Base-by-base conservation (phyloP, 1,284 basidiomycete genomes). In the Ceratobasidium sp. region DNA sequence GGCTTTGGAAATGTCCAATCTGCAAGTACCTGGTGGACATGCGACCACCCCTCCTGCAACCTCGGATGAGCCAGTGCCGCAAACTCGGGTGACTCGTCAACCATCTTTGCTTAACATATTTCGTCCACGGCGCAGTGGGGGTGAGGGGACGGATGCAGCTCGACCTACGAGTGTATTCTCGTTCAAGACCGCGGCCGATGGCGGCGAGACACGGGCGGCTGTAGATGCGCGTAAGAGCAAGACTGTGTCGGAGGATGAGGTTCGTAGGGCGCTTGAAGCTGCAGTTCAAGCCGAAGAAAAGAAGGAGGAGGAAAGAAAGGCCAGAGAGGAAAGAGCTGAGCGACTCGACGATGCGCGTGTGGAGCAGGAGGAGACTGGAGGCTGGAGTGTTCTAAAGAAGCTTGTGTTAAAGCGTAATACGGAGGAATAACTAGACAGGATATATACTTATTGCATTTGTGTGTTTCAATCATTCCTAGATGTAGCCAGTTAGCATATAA, bases 331-430 rank as follows among this genome's bases (percentile, higher is more conserved):
- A 16, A 23, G 46, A 8, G 64, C 50, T 0, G 64, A 69, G 28
- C n/a, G 57, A 8, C 41, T 38, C 11, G 64, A 69, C 3, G 64
- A 69, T 28, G 35, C n/a, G 9, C 50, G 64, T 32, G 64, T 69
- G 13, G 64, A 69, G 26, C 50, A 69, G 14, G 64, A 69, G 26
- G 64, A 69, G 43, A 57, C 32, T 52, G 50, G 50, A 1, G 64
- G 64, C 11, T 69, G 64, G 64, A 57, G 49, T 55, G 8, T 57
- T 9, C 50, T 69, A 13, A 69, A 69, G 38, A 55, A 44, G 38
- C 41, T 69, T 32, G 64, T 69, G n/a, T 41, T 69, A 32, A 69
- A 69, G 26, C 50, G 50, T 23, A 69, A 69, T 26, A 46, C 64
- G n/a, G 64, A 69, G 16, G 11, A 43, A n/a, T 64, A 64, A n/a